Percentiles rank a stretch among this genome's conserved stretches.
phyloP scores from a whole-genome alignment of 192 early-diverging fungal genomes.

The Linnemannia hyalina region DNA sequence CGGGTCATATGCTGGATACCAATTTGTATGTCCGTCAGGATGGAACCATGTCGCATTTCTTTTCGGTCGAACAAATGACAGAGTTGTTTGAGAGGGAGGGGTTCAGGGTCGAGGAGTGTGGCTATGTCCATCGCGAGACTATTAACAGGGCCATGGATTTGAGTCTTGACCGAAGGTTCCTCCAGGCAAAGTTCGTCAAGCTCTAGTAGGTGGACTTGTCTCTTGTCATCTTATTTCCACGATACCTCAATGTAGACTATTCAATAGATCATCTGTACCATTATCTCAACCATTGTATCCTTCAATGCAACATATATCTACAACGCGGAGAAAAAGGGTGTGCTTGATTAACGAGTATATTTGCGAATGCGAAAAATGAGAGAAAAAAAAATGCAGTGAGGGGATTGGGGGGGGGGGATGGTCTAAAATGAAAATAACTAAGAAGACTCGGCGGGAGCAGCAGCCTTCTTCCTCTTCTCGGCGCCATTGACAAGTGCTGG shows the following conservation, averaged over 20 bases:
- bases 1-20: slow-evolving; percentile 88
- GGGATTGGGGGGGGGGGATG: background rate
- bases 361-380: slow-evolving; percentile 6
- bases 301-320: background rate
- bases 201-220: slow-evolving; percentile 12
- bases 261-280: slow-evolving; percentile 9
- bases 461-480: slow-evolving; percentile 28
- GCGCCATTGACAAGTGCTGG: background rate
- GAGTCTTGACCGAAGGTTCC: slow-evolving; percentile 78
- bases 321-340: no score
- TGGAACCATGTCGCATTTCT: slow-evolving; percentile 96
- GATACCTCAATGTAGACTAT: slow-evolving; percentile 28
- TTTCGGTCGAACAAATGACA: slow-evolving; percentile 73
- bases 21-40: slow-evolving; percentile 98
- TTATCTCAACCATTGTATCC: background rate
- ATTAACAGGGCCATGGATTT: slow-evolving; percentile 76
- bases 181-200: slow-evolving; percentile 82
- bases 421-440: background rate
- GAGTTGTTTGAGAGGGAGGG: slow-evolving; percentile 75
- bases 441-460: background rate
- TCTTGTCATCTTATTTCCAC: background rate
- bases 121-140: slow-evolving; percentile 78
- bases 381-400: background rate
- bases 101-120: slow-evolving; percentile 67
- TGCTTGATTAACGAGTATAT: slow-evolving; percentile 3